Base-by-base conservation (phyloP, 148 eudicot species). In the Rhododendron ferrugineum region DNA sequence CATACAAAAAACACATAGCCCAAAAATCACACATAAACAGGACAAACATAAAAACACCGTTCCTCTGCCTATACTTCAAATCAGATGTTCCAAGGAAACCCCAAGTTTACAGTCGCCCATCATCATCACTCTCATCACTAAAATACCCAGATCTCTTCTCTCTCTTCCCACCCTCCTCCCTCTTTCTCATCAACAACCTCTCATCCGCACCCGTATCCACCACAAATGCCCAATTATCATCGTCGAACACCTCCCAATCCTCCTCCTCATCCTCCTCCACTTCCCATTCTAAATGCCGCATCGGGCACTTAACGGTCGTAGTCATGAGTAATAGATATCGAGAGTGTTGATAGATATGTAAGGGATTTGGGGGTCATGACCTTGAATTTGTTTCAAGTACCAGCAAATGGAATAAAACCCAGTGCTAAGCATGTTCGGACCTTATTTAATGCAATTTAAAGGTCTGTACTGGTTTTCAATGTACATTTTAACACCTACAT, bases 151-250 rank as follows among this genome's bases (percentile, higher is more conserved):
- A 68, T 44, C 89, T 93, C 83, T 90, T 95, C 85, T 80, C 90
- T 87, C 89, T 93, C 91, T 89, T 92, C 79, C 42, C 85, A 73
- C 30, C 85, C 49, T 49, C 72, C 76, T 84, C 94, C 47, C 78
- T 83, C 54, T 84, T 90, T 34, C 88, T 81, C 90, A 82, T 88
- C 88, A 94, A 85, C 90, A 91, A 81, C 88, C 97, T 92, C 91
- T 92, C 91, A 80, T 91, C 95, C 13, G 93, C 97, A 52, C 85
- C 91, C 6, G 83, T 85, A 86, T 95, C 98, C 89, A 95, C 98
- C 80, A 92, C 94, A 4, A 96, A 95, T 30, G 98, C 98, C 98
- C 98, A 95, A 91, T 95, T 93, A 80, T 93, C 97, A 79, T 91
- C 92, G 73, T 92, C 97, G 84, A 94, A 91, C 66, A 52, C 90